Conservation (phyloP, 2,329 filamentous ascomycete genomes). For the Samsoniella hepiali region DNA sequence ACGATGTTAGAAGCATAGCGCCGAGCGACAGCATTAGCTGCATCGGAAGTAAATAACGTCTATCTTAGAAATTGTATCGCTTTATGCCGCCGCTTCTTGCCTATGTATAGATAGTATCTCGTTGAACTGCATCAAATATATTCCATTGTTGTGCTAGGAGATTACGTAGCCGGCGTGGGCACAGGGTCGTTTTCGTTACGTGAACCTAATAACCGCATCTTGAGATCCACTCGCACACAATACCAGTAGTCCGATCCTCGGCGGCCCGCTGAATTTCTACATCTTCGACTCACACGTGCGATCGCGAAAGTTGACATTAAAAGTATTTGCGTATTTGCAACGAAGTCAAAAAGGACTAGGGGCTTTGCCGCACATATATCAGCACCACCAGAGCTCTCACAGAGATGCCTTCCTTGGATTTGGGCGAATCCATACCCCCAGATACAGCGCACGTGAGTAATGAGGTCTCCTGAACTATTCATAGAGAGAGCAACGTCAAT, state of each 20-base stretch:
- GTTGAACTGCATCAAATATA: background rate
- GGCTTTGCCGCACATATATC: background rate
- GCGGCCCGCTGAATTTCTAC: constrained; percentile 13
- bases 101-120: background rate
- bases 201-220: background rate
- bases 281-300: constrained; percentile 6
- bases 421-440: constrained; percentile 72
- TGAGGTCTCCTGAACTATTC: constrained; percentile 1
- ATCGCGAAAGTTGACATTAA: background rate
- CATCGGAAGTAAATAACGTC: constrained; percentile 38
- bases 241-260: constrained; percentile 15
- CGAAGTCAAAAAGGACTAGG: background rate
- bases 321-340: background rate
- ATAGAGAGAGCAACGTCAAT: background rate
- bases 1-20: constrained; percentile 52
- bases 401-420: constrained; percentile 47
- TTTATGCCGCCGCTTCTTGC: background rate
- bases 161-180: no score
- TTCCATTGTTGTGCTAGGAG: background rate
- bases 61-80: background rate
- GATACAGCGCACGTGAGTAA: constrained; percentile 74
- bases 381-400: background rate
- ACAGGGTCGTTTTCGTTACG: background rate
- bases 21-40: constrained; percentile 62
- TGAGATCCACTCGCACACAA: constrained; percentile 12